A percentile compares a stretch with the other conserved stretches of the same genome.
These are phyloP conservation scores for Cercophora scortea DNA, from an alignment of 495 filamentous ascomycete genomes.

Conservation along the genomic window DNA sequence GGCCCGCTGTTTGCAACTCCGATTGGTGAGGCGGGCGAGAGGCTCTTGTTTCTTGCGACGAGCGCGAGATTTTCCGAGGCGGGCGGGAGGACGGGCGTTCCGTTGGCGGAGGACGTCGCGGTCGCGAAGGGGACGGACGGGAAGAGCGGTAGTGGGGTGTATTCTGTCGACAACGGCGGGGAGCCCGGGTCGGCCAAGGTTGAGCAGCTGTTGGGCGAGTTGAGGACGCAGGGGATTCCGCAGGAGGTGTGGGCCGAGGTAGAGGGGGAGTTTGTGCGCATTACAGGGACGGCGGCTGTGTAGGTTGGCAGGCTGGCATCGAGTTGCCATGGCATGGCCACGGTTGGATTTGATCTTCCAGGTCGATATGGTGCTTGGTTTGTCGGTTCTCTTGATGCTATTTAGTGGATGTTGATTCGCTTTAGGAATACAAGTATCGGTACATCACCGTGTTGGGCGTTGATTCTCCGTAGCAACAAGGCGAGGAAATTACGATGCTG, in stretches of 20 bases:
- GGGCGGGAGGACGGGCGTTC: background rate
- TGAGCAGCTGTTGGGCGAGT: background rate
- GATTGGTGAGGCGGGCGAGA: slow-evolving; percentile 41
- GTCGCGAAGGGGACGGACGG: slow-evolving; percentile 37
- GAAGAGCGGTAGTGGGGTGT: slow-evolving; percentile 43
- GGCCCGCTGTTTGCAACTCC: slow-evolving; percentile 9
- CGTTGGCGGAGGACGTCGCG: slow-evolving; percentile 9
- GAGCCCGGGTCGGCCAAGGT: slow-evolving; percentile 19
- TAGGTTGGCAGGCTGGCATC: too few species aligned
- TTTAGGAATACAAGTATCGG: too few species aligned
- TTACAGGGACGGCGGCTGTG: background rate
- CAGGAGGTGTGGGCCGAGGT: background rate
- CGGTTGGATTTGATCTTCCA: too few species aligned
- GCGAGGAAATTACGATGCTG: too few species aligned
- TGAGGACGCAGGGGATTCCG: background rate
- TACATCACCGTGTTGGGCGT: too few species aligned
- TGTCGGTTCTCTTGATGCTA: too few species aligned
- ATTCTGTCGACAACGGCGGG: slow-evolving; percentile 37
- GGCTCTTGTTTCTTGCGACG: slow-evolving; percentile 48
- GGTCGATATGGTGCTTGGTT: too few species aligned
- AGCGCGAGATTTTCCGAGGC: slow-evolving; percentile 36
- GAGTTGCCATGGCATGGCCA: background rate
- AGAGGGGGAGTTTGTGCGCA: background rate
- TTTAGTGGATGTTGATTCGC: too few species aligned
- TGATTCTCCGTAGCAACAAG: too few species aligned